These are phyloP conservation scores for Santalum album DNA, from an alignment of 164 flowering plant genomes.

Conservation along the genomic window DNA sequence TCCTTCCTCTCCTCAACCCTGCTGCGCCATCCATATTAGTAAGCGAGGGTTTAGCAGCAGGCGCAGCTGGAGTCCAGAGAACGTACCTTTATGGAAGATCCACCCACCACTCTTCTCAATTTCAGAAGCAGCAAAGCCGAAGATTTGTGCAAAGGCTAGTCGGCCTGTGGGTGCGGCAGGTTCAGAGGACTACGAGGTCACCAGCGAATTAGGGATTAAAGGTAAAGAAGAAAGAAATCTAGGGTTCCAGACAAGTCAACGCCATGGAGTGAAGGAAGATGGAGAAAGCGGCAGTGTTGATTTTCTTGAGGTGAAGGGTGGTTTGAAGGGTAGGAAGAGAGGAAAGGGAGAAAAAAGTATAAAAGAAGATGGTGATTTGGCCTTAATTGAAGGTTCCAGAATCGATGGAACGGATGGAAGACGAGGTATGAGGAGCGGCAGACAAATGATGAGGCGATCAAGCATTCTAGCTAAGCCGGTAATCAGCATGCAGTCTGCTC, in stretches of 20 bases:
- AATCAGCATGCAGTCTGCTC: slow-evolving; percentile 62
- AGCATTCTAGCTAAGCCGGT: slow-evolving; percentile 80
- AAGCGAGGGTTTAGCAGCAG: slow-evolving; percentile 1
- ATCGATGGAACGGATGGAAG: slow-evolving; percentile 11
- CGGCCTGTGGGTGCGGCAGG: slow-evolving; percentile 5
- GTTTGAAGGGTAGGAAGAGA: too few species aligned
- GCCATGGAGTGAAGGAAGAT: slow-evolving; percentile 6
- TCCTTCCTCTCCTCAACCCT: slow-evolving; percentile 12
- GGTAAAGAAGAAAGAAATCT: slow-evolving; percentile 12
- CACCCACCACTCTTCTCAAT: neutral
- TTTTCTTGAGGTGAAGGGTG: slow-evolving; percentile 20
- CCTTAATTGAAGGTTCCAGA: slow-evolving; percentile 5
- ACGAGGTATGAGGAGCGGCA: slow-evolving; percentile 22
- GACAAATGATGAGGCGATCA: slow-evolving; percentile 51
- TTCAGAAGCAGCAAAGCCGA: neutral
- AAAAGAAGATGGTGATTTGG: slow-evolving; percentile 9
- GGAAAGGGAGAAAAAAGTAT: slow-evolving; percentile 1
- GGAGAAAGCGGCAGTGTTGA: slow-evolving; percentile 10
- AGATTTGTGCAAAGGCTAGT: neutral
- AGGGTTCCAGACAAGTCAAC: neutral
- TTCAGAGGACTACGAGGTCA: slow-evolving; percentile 15
- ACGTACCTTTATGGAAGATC: neutral
- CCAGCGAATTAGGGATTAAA: slow-evolving; percentile 23
- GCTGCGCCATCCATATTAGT: neutral
- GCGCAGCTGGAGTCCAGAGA: neutral